Percentiles rank a stretch among this genome's conserved stretches.
Conservation (phyloP, 441 rosid genomes). For the Jatropha multifida region DNA sequence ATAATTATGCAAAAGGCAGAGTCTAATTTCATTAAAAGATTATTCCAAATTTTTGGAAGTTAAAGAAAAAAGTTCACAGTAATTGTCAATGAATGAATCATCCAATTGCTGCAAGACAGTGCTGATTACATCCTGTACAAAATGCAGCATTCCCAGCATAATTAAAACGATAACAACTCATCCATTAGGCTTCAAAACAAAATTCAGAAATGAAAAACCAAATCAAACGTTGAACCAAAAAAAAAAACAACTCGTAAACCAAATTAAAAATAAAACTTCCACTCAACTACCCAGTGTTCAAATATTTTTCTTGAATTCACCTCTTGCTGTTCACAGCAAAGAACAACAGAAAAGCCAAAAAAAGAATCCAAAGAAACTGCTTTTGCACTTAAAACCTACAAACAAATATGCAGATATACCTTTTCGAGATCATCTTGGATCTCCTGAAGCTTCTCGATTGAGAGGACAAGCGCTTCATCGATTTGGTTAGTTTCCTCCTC, state of each 20-base stretch:
- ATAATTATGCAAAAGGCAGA: background rate
- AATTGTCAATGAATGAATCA: background rate
- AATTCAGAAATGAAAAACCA: background rate
- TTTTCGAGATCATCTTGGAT: constrained; percentile 94
- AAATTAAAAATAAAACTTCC: background rate
- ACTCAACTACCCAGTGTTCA: background rate
- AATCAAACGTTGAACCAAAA: background rate
- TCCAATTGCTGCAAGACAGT: background rate
- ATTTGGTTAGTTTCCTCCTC: constrained; percentile 73
- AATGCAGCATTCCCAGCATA: background rate
- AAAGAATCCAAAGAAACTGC: background rate
- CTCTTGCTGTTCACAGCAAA: background rate
- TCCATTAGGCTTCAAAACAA: background rate
- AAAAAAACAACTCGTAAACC: background rate
- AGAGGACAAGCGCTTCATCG: constrained; percentile 75
- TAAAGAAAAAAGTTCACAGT: no score
- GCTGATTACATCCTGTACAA: background rate
- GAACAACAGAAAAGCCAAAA: background rate
- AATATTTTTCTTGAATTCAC: background rate
- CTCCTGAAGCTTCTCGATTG: constrained; percentile 96
- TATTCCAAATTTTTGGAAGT: no score
- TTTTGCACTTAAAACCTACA: no score
- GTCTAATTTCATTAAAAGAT: background rate
- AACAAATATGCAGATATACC: constrained; percentile 34
- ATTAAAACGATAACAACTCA: background rate